Conservation (phyloP, 306 rosid species). For the Castanea sativa region DNA sequence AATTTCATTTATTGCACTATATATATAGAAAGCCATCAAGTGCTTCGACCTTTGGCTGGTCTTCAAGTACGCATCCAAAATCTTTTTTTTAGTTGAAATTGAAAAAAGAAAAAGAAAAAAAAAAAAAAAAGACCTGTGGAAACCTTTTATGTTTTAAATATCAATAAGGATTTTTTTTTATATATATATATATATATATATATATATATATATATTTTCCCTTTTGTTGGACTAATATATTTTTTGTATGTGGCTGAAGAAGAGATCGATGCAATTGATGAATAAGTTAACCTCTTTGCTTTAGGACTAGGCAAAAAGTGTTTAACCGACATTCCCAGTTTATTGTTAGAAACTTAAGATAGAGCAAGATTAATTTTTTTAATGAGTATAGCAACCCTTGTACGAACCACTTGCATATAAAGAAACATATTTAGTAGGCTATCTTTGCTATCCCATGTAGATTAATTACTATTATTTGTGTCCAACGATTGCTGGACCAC, state of each 20-base stretch:
- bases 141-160: too few relatives aligned
- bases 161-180: too few relatives aligned
- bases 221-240: too few relatives aligned
- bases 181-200: too few relatives aligned
- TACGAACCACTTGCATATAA: conserved; percentile 22
- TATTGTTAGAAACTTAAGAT: not conserved
- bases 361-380: not conserved
- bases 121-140: too few relatives aligned
- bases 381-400: not conserved
- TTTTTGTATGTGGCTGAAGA: not conserved
- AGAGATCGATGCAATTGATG: not conserved
- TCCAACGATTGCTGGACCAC: conserved; percentile 11
- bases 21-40: not conserved
- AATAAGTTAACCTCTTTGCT: not conserved
- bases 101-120: too few relatives aligned
- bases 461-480: not conserved
- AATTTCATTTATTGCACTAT: too few relatives aligned
- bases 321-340: not conserved
- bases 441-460: conserved; percentile 1
- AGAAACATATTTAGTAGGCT: not conserved
- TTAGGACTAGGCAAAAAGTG: not conserved
- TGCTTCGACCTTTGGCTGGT: not conserved
- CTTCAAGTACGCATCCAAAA: too few relatives aligned
- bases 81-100: too few relatives aligned
- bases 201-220: too few relatives aligned